A percentile compares a stretch with the other conserved stretches of the same genome.
Evolutionary conservation across 345 rosid species (phyloP).

Genomic region (rapeseed (Brassica napus)): Da-Ae NC_063449.1:8509001-8509500

Average conservation of each 20-base stretch:
- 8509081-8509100: background rate
- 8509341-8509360: constrained; percentile 20
- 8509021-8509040: background rate
- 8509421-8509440: constrained; percentile 40
- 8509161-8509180: constrained; percentile 7
- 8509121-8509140: constrained; percentile 4
- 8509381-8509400: constrained; percentile 41
- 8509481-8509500: constrained; percentile 28
- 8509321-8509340: constrained; percentile 7
- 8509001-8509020: background rate
- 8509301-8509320: constrained; percentile 2
- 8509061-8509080: constrained; percentile 13
- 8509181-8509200: constrained; percentile 24
- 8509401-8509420: constrained; percentile 31
- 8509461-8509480: constrained; percentile 28
- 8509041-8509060: too few species aligned
- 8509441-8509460: constrained; percentile 27
- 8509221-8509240: constrained; percentile 38
- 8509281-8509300: constrained; percentile 26
- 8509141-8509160: constrained; percentile 26
- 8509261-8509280: constrained; percentile 10
- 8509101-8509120: constrained; percentile 34
- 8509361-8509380: constrained; percentile 25
- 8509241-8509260: background rate
- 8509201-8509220: constrained; percentile 35